These are phyloP conservation scores for Hypoxylon lenormandii DNA, from an alignment of 495 filamentous ascomycete genomes.

Conservation along the genomic window DNA sequence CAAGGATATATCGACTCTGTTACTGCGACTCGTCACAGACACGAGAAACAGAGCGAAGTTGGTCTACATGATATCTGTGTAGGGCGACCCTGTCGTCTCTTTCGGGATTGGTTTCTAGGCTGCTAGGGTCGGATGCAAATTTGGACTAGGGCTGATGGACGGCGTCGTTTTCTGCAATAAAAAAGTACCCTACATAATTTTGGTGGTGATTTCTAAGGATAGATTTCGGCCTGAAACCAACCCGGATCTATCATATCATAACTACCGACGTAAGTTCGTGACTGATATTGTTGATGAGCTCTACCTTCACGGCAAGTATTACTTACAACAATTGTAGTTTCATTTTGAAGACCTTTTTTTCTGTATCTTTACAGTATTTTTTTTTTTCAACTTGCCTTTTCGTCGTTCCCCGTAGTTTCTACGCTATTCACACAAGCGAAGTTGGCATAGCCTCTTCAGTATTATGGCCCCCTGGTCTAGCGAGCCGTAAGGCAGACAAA, in stretches of 20 bases:
- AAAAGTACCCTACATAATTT: slow-evolving; percentile 21
- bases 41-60: not conserved
- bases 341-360: too few relatives aligned
- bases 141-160: slow-evolving; percentile 5
- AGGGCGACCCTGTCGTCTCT: too few relatives aligned
- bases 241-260: too few relatives aligned
- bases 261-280: too few relatives aligned
- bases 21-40: not conserved
- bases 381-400: not conserved
- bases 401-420: not conserved
- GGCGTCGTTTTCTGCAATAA: not conserved
- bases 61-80: not conserved
- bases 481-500: slow-evolving; percentile 9
- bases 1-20: not conserved
- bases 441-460: too few relatives aligned
- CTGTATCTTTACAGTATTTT: too few relatives aligned
- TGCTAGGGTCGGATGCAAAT: not conserved
- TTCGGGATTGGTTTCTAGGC: not conserved
- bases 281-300: too few relatives aligned
- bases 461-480: not conserved
- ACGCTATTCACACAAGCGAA: not conserved
- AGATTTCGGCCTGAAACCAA: not conserved
- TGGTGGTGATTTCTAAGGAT: not conserved
- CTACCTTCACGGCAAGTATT: too few relatives aligned
- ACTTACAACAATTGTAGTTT: too few relatives aligned